Evolutionary conservation across 2,329 filamentous ascomycete species (phyloP).

Genomic region (Gaeumannomyces sp.): DNA sequence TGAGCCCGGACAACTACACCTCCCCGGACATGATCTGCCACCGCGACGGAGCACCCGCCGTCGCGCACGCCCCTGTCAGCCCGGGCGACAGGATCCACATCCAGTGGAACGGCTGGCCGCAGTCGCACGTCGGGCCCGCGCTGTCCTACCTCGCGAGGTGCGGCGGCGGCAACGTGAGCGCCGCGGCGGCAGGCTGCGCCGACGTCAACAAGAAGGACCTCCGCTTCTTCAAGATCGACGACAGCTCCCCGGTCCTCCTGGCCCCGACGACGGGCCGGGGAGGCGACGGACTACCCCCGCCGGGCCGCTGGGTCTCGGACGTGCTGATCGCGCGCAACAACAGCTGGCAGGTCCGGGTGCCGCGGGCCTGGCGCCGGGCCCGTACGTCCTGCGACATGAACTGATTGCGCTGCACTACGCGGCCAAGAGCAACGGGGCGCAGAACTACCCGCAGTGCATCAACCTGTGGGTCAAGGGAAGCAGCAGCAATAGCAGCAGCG

Average conservation of each 20-base stretch:
- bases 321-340: slow-evolving; percentile 47
- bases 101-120: slow-evolving; percentile 58
- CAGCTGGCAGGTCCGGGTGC: slow-evolving; percentile 41
- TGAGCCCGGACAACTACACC: slow-evolving; percentile 39
- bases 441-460: slow-evolving; percentile 26
- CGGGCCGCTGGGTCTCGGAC: slow-evolving; percentile 33
- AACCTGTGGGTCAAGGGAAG: slow-evolving; percentile 22
- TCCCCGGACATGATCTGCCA: slow-evolving; percentile 56
- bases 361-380: slow-evolving; percentile 34
- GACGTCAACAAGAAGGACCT: slow-evolving; percentile 32
- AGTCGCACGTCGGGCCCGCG: slow-evolving; percentile 38
- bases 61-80: slow-evolving; percentile 44
- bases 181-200: slow-evolving; percentile 23
- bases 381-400: slow-evolving; percentile 50
- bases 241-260: slow-evolving; percentile 25
- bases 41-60: slow-evolving; percentile 44
- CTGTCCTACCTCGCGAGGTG: slow-evolving; percentile 34
- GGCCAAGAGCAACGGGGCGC: slow-evolving; percentile 18
- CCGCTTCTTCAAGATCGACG: slow-evolving; percentile 38
- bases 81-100: slow-evolving; percentile 51
- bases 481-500: not conserved
- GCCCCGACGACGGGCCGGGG: slow-evolving; percentile 11
- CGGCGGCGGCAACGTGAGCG: slow-evolving; percentile 19
- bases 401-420: slow-evolving; percentile 34
- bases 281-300: slow-evolving; percentile 2